phyloP scores from a whole-genome alignment of 306 rosid species.

The Pyrus communis region DNA sequence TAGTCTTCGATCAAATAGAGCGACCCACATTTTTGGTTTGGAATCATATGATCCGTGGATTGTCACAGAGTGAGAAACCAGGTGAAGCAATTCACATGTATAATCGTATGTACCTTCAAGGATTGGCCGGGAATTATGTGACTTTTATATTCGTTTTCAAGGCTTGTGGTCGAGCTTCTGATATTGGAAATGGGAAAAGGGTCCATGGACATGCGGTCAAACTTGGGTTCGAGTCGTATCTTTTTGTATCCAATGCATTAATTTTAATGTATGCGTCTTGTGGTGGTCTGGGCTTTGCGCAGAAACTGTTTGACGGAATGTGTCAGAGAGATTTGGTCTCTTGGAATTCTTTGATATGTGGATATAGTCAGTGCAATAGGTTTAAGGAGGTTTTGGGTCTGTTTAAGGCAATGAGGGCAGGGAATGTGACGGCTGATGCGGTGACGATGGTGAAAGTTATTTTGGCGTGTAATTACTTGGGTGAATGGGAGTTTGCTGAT shows the following conservation, averaged over 20 bases:
- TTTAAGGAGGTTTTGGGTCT: constrained; percentile 55
- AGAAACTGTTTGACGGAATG: constrained; percentile 66
- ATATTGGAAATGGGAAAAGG: constrained; percentile 24
- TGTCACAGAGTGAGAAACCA: constrained; percentile 47
- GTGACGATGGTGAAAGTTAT: constrained; percentile 78
- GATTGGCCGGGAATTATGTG: constrained; percentile 39
- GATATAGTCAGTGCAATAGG: constrained; percentile 40
- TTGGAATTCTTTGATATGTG: constrained; percentile 84
- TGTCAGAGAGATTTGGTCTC: constrained; percentile 66
- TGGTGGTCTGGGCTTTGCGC: constrained; percentile 40
- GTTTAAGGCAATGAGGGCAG: constrained; percentile 45
- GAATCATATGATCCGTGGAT: constrained; percentile 66
- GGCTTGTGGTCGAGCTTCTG: constrained; percentile 63
- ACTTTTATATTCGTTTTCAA: constrained; percentile 57
- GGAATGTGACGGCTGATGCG: constrained; percentile 43
- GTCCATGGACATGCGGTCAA: constrained; percentile 42
- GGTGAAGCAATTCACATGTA: constrained; percentile 49
- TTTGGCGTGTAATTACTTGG: constrained; percentile 45
- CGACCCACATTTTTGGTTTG: constrained; percentile 53
- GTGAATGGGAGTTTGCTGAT: constrained; percentile 57
- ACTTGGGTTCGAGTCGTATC: constrained; percentile 52
- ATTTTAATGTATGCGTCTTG: constrained; percentile 39
- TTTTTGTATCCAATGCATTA: constrained; percentile 61
- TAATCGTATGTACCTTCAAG: constrained; percentile 33
- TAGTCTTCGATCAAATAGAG: constrained; percentile 43